A percentile compares a stretch with the other conserved stretches of the same genome.
phyloP scores from a whole-genome alignment of 2,329 filamentous ascomycete species.

The Ophiostoma sp. region DNA sequence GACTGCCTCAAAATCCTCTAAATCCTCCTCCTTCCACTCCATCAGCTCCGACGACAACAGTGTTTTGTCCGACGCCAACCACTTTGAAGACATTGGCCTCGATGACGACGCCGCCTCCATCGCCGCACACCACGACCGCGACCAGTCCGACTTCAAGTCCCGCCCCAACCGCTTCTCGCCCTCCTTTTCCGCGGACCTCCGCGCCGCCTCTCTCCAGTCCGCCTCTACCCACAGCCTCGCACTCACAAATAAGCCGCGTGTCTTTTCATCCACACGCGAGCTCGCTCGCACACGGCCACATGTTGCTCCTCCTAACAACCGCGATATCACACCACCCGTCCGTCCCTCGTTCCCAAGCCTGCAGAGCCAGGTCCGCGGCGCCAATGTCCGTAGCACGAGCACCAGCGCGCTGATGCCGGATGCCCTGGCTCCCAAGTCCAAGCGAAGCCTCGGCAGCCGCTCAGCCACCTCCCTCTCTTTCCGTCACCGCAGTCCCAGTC shows the following conservation, averaged over 20 bases:
- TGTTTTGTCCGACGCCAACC: constrained; percentile 68
- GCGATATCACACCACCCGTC: constrained; percentile 38
- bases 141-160: constrained; percentile 40
- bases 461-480: constrained; percentile 44
- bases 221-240: background rate
- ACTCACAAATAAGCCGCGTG: constrained; percentile 27
- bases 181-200: constrained; percentile 47
- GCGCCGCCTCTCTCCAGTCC: constrained; percentile 36
- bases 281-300: constrained; percentile 36
- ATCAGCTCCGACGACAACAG: constrained; percentile 72
- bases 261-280: constrained; percentile 35
- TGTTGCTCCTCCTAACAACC: constrained; percentile 28
- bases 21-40: constrained; percentile 84
- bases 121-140: constrained; percentile 38
- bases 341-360: constrained; percentile 50
- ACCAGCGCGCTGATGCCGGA: constrained; percentile 40
- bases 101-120: constrained; percentile 56
- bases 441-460: constrained; percentile 39
- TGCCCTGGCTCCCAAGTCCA: constrained; percentile 31
- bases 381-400: constrained; percentile 55
- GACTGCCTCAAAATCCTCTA: constrained; percentile 82
- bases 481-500: constrained; percentile 55
- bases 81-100: constrained; percentile 93
- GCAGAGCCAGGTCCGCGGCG: constrained; percentile 47
- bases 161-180: constrained; percentile 52